Percentiles rank a stretch among this genome's conserved stretches.
Conservation (phyloP, 140 eudicot species). For the Senecio squalidus region DNA sequence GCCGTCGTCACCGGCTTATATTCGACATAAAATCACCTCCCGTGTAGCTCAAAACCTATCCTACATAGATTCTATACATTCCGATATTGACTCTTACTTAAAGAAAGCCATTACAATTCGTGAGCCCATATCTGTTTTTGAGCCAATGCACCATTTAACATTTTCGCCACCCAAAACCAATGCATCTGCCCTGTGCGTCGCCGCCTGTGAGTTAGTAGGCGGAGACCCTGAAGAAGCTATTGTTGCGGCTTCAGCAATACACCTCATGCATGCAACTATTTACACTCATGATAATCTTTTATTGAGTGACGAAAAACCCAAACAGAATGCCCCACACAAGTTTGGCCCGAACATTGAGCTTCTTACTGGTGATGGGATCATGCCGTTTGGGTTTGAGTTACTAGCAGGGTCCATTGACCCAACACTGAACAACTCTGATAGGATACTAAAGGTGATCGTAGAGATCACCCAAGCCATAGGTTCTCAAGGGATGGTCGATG, state of each 20-base stretch:
- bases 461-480: conserved; percentile 48
- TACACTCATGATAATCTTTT: conserved; percentile 40
- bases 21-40: background rate
- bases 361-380: conserved; percentile 52
- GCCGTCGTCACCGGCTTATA: background rate
- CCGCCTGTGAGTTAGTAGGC: conserved; percentile 73
- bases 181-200: conserved; percentile 51
- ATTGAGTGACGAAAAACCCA: conserved; percentile 7
- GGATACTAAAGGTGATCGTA: conserved; percentile 34
- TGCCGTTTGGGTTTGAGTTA: conserved; percentile 61
- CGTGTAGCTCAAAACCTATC: conserved; percentile 27
- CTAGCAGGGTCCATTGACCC: conserved; percentile 29
- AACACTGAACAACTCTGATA: conserved; percentile 17
- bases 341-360: conserved; percentile 55
- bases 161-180: conserved; percentile 45
- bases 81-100: conserved; percentile 44
- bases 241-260: conserved; percentile 58
- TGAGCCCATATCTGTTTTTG: conserved; percentile 38
- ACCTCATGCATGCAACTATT: conserved; percentile 57
- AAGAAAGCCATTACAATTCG: conserved; percentile 41
- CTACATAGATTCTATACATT: conserved; percentile 39
- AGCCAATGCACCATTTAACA: conserved; percentile 69
- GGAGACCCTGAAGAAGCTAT: conserved; percentile 47
- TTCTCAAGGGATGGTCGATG: conserved; percentile 35
- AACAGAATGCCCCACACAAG: conserved; percentile 12